Percentiles rank a stretch among this genome's conserved stretches.
phyloP scores from a whole-genome alignment of 1,139 yeast species.

The Trichomonascaceae sp. region DNA sequence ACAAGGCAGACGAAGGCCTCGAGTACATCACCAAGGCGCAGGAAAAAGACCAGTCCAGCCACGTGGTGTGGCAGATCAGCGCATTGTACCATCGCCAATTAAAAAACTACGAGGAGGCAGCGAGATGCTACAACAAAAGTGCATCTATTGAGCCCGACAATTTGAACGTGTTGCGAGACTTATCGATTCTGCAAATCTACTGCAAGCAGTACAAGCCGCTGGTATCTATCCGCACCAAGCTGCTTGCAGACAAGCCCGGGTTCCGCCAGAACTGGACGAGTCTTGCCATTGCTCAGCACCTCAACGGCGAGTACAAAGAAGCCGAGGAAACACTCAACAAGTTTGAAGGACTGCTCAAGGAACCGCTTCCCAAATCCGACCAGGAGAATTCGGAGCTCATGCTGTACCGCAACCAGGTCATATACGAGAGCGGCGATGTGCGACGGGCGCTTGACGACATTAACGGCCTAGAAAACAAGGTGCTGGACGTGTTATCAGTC shows the following conservation, averaged over 20 bases:
- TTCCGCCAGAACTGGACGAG: slow-evolving; percentile 89
- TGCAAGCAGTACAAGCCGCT: slow-evolving; percentile 58
- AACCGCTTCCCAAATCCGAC: slow-evolving; percentile 19
- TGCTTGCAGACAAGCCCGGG: slow-evolving; percentile 68
- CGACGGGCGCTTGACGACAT: slow-evolving; percentile 51
- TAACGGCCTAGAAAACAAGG: slow-evolving; percentile 36
- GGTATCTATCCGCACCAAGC: slow-evolving; percentile 49
- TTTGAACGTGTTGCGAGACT: slow-evolving; percentile 67
- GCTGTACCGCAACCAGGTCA: slow-evolving; percentile 56
- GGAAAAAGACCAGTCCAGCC: slow-evolving; percentile 40
- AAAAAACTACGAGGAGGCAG: slow-evolving; percentile 63
- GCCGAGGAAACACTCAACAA: slow-evolving; percentile 63
- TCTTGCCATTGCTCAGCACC: slow-evolving; percentile 73
- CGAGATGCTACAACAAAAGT: slow-evolving; percentile 69
- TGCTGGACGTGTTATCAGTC: slow-evolving; percentile 51
- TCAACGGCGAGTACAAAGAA: slow-evolving; percentile 49
- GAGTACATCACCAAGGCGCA: slow-evolving; percentile 48
- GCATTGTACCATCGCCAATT: slow-evolving; percentile 71
- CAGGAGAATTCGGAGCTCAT: slow-evolving; percentile 73
- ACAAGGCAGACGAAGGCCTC: slow-evolving; percentile 51
- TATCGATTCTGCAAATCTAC: slow-evolving; percentile 70
- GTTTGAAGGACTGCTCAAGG: slow-evolving; percentile 62
- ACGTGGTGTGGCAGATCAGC: slow-evolving; percentile 71
- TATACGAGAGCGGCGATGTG: slow-evolving; percentile 52
- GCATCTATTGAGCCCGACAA: slow-evolving; percentile 70